Percentiles rank a stretch among this genome's conserved stretches.
These are phyloP conservation scores for Schrenkiella parvula DNA, from an alignment of 345 rosid species.

Conservation along the genomic window DNA sequence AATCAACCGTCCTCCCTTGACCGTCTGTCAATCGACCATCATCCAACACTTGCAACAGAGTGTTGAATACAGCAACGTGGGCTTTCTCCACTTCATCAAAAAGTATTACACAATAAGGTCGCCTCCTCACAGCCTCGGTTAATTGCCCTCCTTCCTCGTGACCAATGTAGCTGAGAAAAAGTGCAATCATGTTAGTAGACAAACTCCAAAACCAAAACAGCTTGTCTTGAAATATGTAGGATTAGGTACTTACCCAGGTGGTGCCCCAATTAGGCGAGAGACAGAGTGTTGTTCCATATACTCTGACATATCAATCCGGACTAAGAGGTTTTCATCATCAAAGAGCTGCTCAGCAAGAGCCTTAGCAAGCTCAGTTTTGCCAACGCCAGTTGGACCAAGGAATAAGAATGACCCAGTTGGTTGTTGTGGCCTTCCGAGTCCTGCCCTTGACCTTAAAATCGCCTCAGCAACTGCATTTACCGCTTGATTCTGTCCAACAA, in stretches of 20 bases:
- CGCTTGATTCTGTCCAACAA: slow-evolving; percentile 84
- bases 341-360: slow-evolving; percentile 95
- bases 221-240: not conserved
- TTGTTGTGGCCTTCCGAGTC: slow-evolving; percentile 90
- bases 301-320: slow-evolving; percentile 85
- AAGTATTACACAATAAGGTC: slow-evolving; percentile 77
- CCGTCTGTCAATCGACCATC: slow-evolving; percentile 91
- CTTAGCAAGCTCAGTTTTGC: slow-evolving; percentile 88
- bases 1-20: slow-evolving; percentile 88
- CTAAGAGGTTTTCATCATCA: slow-evolving; percentile 69
- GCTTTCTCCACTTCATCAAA: slow-evolving; percentile 98
- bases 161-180: slow-evolving; percentile 64
- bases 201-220: not conserved
- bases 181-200: not conserved
- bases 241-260: slow-evolving; percentile 62
- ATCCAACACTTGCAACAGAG: slow-evolving; percentile 90
- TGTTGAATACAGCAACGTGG: slow-evolving; percentile 80
- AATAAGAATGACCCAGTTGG: slow-evolving; percentile 91
- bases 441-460: slow-evolving; percentile 79
- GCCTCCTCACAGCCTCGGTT: slow-evolving; percentile 84
- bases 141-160: slow-evolving; percentile 97
- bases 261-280: slow-evolving; percentile 77
- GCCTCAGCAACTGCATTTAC: slow-evolving; percentile 82
- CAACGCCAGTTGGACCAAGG: slow-evolving; percentile 96
- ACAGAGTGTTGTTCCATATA: slow-evolving; percentile 90